Evolutionary conservation across 495 filamentous ascomycete species (phyloP), one percentile per base, ranked within the genome.

Genomic region (Emericellopsis terricola): DNA sequence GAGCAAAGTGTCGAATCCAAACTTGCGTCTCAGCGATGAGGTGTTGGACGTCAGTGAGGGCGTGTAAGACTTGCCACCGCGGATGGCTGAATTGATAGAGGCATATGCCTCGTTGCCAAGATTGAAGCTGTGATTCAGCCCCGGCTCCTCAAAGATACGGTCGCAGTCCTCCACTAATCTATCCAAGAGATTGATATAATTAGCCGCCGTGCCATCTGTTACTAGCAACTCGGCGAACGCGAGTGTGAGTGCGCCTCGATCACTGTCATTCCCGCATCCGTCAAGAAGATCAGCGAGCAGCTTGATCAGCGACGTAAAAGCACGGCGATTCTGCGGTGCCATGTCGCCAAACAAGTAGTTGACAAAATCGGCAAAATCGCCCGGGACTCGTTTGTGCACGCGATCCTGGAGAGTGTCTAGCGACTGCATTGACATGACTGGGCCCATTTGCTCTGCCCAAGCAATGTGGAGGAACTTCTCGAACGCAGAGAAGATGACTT

Each of bases 161-260:
- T 94, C 85, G 44, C 78, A 81, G 44, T 96, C 89, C 37, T 94
- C 86, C 1, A 96, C 85, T 13, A 97, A 57, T 31, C 85, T 75
- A 59, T 97, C 89, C 27, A 97, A 59, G 4, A 97, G 62, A 19
- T 84, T 85, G 41, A 97, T 83, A 46, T 85, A 89, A 31, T 86
- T 69, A 38, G 80, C 75, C 7, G 86, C 71, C 41, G 71, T 73
- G 8, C 76, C 77, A 40, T 86, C 74, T 24, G 74, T 65, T 3
- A 85, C 76, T 8, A 97, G 60, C 31, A 94, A 60, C 45, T 94
- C 89, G 1, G 86, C 76, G 56, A 97, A 94, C 10, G 83, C 82
- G 18, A 80, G 75, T 2, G 83, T 94, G 44, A 97, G 54, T 31
- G 81, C 81, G 18, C 89, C 89, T 21, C 87, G 72, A 49, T 94